A percentile compares a stretch with the other conserved stretches of the same genome.
phyloP scores from a whole-genome alignment of 139 green algal species.

The Raphidocelis subcapitata region DNA sequence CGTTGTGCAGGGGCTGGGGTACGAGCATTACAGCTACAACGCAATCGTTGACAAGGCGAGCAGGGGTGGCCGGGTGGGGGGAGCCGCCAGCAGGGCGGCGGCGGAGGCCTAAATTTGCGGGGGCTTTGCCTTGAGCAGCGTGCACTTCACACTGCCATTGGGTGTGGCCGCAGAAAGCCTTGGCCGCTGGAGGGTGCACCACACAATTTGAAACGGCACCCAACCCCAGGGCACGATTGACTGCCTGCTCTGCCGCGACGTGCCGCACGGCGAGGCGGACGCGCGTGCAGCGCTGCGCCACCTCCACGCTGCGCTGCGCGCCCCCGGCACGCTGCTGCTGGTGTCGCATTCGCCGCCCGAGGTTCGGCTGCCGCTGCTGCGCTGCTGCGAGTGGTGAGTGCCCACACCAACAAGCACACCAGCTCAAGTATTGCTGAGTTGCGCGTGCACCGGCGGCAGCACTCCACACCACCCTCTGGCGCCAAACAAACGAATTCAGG shows the following conservation, averaged over 20 bases:
- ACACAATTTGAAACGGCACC: neutral
- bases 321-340: slow-evolving; percentile 6
- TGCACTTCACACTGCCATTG: neutral
- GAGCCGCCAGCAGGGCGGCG: neutral
- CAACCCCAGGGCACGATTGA: slow-evolving; percentile 20
- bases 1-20: slow-evolving; percentile 9
- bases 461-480: no score
- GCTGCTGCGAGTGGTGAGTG: slow-evolving; percentile 1
- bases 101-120: neutral
- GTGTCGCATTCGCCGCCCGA: slow-evolving; percentile 12
- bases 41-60: slow-evolving; percentile 25
- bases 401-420: no score
- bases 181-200: neutral
- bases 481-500: no score
- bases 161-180: neutral
- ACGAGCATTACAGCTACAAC: slow-evolving; percentile 20
- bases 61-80: no score
- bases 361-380: slow-evolving; percentile 14
- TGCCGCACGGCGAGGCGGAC: slow-evolving; percentile 4
- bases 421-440: no score
- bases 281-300: neutral
- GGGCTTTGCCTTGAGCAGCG: neutral
- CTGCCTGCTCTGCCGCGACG: slow-evolving; percentile 10
- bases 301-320: slow-evolving; percentile 14
- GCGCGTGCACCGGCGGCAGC: no score